phyloP scores from a whole-genome alignment of 2,329 filamentous ascomycete species.

The Ascochyta viciae-villosae region DNA sequence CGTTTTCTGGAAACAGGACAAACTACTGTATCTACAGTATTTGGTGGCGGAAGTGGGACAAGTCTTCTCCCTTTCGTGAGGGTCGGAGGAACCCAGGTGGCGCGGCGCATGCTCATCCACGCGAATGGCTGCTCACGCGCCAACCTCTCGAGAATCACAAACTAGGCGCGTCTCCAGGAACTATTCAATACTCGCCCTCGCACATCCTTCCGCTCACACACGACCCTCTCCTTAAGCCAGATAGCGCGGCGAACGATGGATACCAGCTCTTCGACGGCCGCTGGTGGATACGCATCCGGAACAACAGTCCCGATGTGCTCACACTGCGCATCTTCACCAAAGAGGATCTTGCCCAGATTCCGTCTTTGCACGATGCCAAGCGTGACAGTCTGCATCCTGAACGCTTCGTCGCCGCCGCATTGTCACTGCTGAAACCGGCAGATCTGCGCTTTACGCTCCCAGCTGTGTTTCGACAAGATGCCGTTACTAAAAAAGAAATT shows the following conservation, averaged over 20 bases:
- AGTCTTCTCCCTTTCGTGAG: constrained; percentile 22
- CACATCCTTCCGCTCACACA: constrained; percentile 8
- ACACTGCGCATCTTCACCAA: constrained; percentile 47
- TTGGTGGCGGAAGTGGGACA: constrained; percentile 35
- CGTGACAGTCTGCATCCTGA: constrained; percentile 1
- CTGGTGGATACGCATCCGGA: constrained; percentile 61
- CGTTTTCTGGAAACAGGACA: constrained; percentile 7
- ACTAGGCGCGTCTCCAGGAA: neutral
- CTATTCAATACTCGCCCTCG: constrained; percentile 18
- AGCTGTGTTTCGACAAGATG: constrained; percentile 30
- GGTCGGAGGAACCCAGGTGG: neutral
- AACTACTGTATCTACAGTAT: constrained; percentile 31
- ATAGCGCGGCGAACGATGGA: neutral
- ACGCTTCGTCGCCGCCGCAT: constrained; percentile 20
- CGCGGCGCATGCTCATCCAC: constrained; percentile 8
- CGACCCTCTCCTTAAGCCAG: neutral
- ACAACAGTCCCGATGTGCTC: constrained; percentile 40
- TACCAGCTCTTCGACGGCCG: constrained; percentile 63
- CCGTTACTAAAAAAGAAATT: constrained; percentile 19
- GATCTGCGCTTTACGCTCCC: constrained; percentile 33
- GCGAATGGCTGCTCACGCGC: constrained; percentile 39
- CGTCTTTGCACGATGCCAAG: constrained; percentile 2
- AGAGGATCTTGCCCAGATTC: constrained; percentile 21
- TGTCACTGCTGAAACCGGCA: constrained; percentile 27
- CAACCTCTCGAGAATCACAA: constrained; percentile 24